phyloP scores from a whole-genome alignment of 148 eudicot species.

The Suaeda aralocaspica region DNA sequence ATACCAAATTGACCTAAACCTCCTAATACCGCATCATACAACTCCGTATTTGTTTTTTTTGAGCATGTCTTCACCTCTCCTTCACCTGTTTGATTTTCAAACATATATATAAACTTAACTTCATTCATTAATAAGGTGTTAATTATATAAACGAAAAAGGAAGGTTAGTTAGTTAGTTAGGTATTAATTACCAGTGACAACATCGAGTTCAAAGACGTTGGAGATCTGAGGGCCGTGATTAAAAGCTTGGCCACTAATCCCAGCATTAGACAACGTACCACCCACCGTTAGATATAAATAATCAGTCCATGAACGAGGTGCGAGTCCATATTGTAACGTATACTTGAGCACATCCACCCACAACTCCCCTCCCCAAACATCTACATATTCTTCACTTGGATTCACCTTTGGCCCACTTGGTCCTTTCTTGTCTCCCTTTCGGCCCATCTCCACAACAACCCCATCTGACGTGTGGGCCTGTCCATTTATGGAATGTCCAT shows the following conservation, averaged over 20 bases:
- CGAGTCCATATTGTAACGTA: slow-evolving; percentile 74
- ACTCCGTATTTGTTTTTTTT: slow-evolving; percentile 46
- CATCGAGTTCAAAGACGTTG: slow-evolving; percentile 72
- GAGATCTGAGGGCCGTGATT: slow-evolving; percentile 89
- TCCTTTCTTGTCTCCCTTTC: neutral
- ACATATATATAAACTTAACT: too few relatives aligned
- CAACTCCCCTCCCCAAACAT: slow-evolving; percentile 91
- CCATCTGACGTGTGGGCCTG: slow-evolving; percentile 60
- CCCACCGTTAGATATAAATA: slow-evolving; percentile 91
- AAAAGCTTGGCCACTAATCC: slow-evolving; percentile 95
- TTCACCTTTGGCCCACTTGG: slow-evolving; percentile 29
- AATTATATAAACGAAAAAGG: too few relatives aligned
- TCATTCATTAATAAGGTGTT: too few relatives aligned
- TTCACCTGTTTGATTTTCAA: slow-evolving; percentile 44
- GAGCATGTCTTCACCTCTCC: slow-evolving; percentile 75
- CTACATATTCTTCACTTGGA: slow-evolving; percentile 46
- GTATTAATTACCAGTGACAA: slow-evolving; percentile 60
- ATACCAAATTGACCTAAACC: slow-evolving; percentile 96
- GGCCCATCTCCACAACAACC: slow-evolving; percentile 66
- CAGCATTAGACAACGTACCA: slow-evolving; percentile 91
- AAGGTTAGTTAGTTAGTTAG: neutral
- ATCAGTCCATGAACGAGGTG: slow-evolving; percentile 93
- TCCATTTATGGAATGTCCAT: slow-evolving; percentile 89
- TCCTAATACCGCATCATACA: slow-evolving; percentile 77
- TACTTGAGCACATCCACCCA: slow-evolving; percentile 85